Evolutionary conservation across 179 eudicot genomes (phyloP), one percentile per base, ranked within the genome.

Genomic region (Vitellaria paradoxa): DNA sequence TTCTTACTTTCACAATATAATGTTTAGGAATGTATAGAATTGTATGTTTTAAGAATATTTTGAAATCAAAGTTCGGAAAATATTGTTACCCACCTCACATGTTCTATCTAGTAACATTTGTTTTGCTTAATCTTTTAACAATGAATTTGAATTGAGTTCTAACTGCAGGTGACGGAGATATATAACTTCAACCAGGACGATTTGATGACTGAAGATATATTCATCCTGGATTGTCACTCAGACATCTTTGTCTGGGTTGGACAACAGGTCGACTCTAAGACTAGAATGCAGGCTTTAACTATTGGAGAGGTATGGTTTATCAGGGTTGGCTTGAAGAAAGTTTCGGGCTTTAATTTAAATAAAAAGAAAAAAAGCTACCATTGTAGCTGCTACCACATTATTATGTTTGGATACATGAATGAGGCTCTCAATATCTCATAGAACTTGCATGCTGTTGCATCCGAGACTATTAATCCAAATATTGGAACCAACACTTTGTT

Each of bases 231-330:
- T 83, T 87, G 94, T 80, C 96, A 85, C 81, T 83, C 91, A 26
- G 93, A 87, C 81, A 85, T 96, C 52, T 96, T 85, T 79, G 89
- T 96, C 62, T 96, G 99, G 99, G 92, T 96, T 47, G 99, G 99
- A 77, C 88, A 88, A 77, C 84, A 88, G 80, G 93, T 94, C 49
- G 92, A 92, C 52, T 73, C 92, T 57, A 88, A 86, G 89, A 84
- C 79, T 70, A 91, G 83, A 81, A 55, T 64, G 80, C 86, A 89
- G 64, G 91, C 96, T 77, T 84, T 94, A 84, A 72, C 77, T 17
- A 82, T 92, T 46, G 98, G 92, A 26, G 92, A 91, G 96, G 99
- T 96, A 91, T 52, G 72, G 17, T 53, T 62, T 70, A 40, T 50
- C 23, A 21, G 45, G 71, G 2, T 75, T 66, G 46, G 62, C 42